Evolutionary conservation across 176 grass and related monocot genomes (phyloP), one percentile per base, ranked within the genome.

Genomic region (Cenchrus fungigraminus): DNA sequence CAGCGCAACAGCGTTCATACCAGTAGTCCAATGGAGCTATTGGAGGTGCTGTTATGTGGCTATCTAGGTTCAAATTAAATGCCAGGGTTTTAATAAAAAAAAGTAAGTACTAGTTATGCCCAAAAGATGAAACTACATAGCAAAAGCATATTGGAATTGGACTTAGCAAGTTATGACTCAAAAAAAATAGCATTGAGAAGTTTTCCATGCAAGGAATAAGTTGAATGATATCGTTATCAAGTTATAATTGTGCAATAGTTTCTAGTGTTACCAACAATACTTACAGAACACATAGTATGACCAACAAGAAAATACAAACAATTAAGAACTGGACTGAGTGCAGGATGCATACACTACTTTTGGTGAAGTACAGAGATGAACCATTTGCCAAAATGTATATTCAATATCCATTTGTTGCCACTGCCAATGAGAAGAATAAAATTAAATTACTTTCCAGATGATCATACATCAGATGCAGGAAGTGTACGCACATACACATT

Each of bases 351-450:
- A 99, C 97, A 99, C 97, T 90, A 99, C 82, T 99, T 99, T 96
- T 19, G 91, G 97, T 77, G 97, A 96, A 84, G 93, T 99, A 92
- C 93, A 99, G 57, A 99, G 97, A 92, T 99, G 85, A 82, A 99
- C 93, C 97, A 99, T 99, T 96, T 99, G 97, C 97, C 97, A 99
- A 89, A 99, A 96, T 61, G 97, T 96, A 85, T 99, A 99, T 88
- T 99, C 93, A 20, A 96, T 91, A 79, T 99, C 97, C 97, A 99
- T 99, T 98, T 99, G 97, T 91, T 96, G 97, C 97, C 97, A 99
- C 97, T 99, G 87, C 70, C 67, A 85, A 85, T 78, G 65, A 82
- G 61, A 76, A 88, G 31, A 85, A 85, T 8, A 89, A 82, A 43
- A 76, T 67, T 67, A 64, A 42, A 71, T 83, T 51, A 45, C n/a